Evolutionary conservation across 371 early-diverging fungal species (phyloP).

Genomic region (Mucor saturninus): DNA sequence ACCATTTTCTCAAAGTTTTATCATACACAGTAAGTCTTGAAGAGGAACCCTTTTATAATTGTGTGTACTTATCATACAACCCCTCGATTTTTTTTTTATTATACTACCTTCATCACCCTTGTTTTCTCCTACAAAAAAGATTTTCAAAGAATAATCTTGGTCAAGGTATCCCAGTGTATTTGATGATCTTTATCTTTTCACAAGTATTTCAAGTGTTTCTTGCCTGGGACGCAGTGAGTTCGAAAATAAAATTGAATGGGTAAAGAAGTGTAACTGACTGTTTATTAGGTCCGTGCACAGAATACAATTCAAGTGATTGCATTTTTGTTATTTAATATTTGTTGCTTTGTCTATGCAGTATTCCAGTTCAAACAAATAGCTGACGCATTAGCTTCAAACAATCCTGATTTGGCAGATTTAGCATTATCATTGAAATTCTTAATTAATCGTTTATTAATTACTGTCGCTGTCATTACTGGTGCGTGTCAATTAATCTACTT

Average conservation of each 20-base stretch:
- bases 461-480: conserved; percentile 47
- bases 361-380: conserved; percentile 67
- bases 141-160: conserved; percentile 31
- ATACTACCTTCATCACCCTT: background rate
- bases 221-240: conserved; percentile 78
- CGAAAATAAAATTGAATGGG: conserved; percentile 10
- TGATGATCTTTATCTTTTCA: conserved; percentile 77
- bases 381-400: conserved; percentile 33
- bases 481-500: conserved; percentile 47
- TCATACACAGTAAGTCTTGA: conserved; percentile 31
- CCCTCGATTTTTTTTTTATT: background rate
- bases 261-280: background rate
- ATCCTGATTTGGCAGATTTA: conserved; percentile 13
- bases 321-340: conserved; percentile 79
- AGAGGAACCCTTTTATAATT: background rate
- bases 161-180: conserved; percentile 71
- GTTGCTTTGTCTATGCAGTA: conserved; percentile 77
- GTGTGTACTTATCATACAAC: background rate
- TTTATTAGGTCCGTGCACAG: conserved; percentile 68
- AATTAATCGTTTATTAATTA: conserved; percentile 45
- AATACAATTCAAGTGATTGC: conserved; percentile 92
- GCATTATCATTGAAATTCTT: conserved; percentile 18
- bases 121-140: conserved; percentile 12
- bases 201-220: conserved; percentile 76
- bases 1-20: conserved; percentile 64